phyloP scores from a whole-genome alignment of 2,329 filamentous ascomycete genomes.

The Colletotrichum echinochloae region DNA sequence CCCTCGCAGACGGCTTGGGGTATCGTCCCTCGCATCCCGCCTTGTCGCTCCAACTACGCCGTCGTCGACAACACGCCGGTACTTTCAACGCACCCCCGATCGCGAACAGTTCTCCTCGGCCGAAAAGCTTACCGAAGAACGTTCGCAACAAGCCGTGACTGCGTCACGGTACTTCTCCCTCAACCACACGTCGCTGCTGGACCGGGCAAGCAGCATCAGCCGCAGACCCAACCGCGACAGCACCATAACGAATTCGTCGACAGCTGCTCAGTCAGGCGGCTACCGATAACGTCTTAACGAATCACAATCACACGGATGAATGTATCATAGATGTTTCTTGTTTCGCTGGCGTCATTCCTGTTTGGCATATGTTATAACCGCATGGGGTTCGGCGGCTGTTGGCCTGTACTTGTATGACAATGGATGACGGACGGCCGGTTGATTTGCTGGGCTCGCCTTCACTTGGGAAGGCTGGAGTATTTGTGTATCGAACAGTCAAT shows the following conservation, averaged over 20 bases:
- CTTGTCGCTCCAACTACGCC: slow-evolving; percentile 55
- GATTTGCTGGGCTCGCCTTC: slow-evolving; percentile 23
- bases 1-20: slow-evolving; percentile 65
- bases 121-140: slow-evolving; percentile 56
- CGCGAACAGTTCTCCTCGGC: slow-evolving; percentile 52
- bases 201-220: slow-evolving; percentile 60
- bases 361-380: slow-evolving; percentile 40
- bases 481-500: slow-evolving; percentile 36
- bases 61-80: slow-evolving; percentile 58
- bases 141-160: slow-evolving; percentile 47
- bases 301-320: slow-evolving; percentile 45
- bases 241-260: slow-evolving; percentile 54
- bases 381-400: slow-evolving; percentile 31
- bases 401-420: slow-evolving; percentile 39
- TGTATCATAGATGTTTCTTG: slow-evolving; percentile 43
- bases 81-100: slow-evolving; percentile 60
- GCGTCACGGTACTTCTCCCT: slow-evolving; percentile 57
- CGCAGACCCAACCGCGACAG: slow-evolving; percentile 58
- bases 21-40: slow-evolving; percentile 61
- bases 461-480: slow-evolving; percentile 30
- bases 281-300: slow-evolving; percentile 58
- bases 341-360: slow-evolving; percentile 39
- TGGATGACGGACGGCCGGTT: slow-evolving; percentile 39
- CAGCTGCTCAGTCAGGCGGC: slow-evolving; percentile 54
- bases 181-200: slow-evolving; percentile 55